Conservation (phyloP, 306 rosid species). For the Cicer bijugum region DNA sequence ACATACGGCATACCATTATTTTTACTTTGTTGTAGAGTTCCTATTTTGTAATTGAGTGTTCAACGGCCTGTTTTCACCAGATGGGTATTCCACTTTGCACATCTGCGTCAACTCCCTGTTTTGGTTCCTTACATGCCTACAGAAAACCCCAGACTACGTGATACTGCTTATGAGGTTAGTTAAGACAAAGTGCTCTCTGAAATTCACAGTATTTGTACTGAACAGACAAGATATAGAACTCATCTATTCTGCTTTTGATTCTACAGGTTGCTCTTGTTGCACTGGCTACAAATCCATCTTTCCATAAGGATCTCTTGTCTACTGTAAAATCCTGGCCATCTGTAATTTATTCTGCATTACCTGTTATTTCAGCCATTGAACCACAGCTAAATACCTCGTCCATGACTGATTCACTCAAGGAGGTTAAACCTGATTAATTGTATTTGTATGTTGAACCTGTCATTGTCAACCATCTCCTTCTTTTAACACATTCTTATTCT, state of each 20-base stretch:
- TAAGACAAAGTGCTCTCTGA: constrained; percentile 39
- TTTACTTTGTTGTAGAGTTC: constrained; percentile 26
- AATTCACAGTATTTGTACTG: constrained; percentile 2
- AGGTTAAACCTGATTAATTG: constrained; percentile 57
- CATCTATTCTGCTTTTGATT: constrained; percentile 42
- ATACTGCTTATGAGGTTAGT: constrained; percentile 95
- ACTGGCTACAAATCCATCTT: constrained; percentile 81
- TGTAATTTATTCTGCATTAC: constrained; percentile 74
- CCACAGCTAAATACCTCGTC: constrained; percentile 89
- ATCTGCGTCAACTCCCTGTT: constrained; percentile 94
- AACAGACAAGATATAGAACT: constrained; percentile 28
- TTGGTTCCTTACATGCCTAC: constrained; percentile 91
- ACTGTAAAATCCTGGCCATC: constrained; percentile 89
- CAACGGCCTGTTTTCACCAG: constrained; percentile 53
- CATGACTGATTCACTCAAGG: constrained; percentile 84
- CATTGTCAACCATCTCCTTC: constrained; percentile 26
- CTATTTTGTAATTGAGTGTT: constrained; percentile 46
- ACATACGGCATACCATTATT: constrained; percentile 42
- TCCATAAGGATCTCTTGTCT: constrained; percentile 77
- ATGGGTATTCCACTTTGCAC: constrained; percentile 99
- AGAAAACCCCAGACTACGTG: constrained; percentile 80
- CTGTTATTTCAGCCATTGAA: constrained; percentile 93
- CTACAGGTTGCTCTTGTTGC: constrained; percentile 96
- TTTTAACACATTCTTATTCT: constrained; percentile 37
- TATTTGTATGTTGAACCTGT: constrained; percentile 28